Base-by-base conservation (phyloP, 2,329 filamentous ascomycete genomes). In the Biscogniauxia marginata region DNA sequence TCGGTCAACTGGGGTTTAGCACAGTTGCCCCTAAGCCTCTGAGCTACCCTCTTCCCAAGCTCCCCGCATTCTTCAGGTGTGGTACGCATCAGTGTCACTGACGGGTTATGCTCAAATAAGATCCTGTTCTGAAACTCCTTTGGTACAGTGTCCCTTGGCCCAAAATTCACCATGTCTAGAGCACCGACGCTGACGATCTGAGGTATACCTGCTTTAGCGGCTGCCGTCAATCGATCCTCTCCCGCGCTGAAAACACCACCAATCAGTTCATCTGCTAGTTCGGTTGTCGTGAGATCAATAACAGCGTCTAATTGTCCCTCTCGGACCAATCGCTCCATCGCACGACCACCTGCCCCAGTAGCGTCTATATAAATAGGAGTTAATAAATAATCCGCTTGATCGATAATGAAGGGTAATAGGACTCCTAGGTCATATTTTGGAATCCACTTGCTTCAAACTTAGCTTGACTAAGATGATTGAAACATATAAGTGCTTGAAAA, bases 201-300 rank as follows among this genome's bases (percentile, higher is more conserved):
- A 0, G 88, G 87, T 44, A 89, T 80, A 0, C 84, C 83, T 1
- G 74, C 77, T 56, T 76, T 72, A 0, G 81, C 76, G 0, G 84
- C 84, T 0, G 84, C 83, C 20, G 80, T 77, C 1, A 91, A 74
- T 20, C 88, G 75, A 5, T 73, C 65, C 1, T 77, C 72, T 0
- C 84, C 85, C 0, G 86, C 86, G 24, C 78, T 80, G 73, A 90
- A 80, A 3, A 84, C 77, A 0, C 87, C 87, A 0, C 85, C 87
- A 16, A 82, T 80, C 0, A 89, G 60, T 48, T 84, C 73, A 64
- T 90, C 87, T 46, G 82, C 83, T 18, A 89, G 78, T 65, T 91
- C 88, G 0, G 86, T 88, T 0, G 87, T 90, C 0, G 88, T 90
- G n/a, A 90, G 71, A 65, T 91, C 88, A 3, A 90, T 72, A 0